Conservation (phyloP, 23 red algal species). For the Gracilaria caudata region DNA sequence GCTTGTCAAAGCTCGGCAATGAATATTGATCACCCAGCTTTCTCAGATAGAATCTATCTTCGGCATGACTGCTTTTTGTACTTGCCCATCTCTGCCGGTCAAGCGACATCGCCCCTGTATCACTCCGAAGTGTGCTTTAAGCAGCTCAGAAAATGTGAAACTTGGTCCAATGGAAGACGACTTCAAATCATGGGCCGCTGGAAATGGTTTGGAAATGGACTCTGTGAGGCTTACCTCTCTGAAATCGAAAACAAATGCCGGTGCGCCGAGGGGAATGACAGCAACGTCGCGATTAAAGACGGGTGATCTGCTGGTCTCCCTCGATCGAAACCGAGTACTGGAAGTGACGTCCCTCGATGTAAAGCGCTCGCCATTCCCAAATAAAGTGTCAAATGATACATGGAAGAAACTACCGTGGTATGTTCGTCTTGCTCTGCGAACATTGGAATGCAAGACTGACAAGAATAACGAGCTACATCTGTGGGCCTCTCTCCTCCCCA, state of each 20-base stretch:
- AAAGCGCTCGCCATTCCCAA: slow-evolving; percentile 38
- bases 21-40: not conserved
- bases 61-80: slow-evolving; percentile 13
- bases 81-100: too few relatives aligned
- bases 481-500: slow-evolving; percentile 49
- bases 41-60: not conserved
- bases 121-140: slow-evolving; percentile 2
- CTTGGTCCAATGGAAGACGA: not conserved
- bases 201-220: not conserved
- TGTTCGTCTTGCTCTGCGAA: slow-evolving; percentile 44
- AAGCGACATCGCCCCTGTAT: not conserved
- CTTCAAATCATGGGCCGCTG: slow-evolving; percentile 9
- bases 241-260: not conserved
- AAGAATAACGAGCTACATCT: slow-evolving; percentile 23
- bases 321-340: slow-evolving; percentile 34
- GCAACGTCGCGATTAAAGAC: slow-evolving; percentile 26
- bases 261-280: slow-evolving; percentile 23
- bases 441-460: slow-evolving; percentile 18
- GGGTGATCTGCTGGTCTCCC: slow-evolving; percentile 29
- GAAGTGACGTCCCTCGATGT: slow-evolving; percentile 53
- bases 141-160: slow-evolving; percentile 15
- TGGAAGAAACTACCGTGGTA: slow-evolving; percentile 66
- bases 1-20: not conserved
- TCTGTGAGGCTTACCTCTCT: not conserved
- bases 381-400: slow-evolving; percentile 26